Percentiles rank a stretch among this genome's conserved stretches.
These are phyloP conservation scores for Trypanosoma platydactyli DNA, from an alignment of 208 protist genomes.

Conservation along the genomic window DNA sequence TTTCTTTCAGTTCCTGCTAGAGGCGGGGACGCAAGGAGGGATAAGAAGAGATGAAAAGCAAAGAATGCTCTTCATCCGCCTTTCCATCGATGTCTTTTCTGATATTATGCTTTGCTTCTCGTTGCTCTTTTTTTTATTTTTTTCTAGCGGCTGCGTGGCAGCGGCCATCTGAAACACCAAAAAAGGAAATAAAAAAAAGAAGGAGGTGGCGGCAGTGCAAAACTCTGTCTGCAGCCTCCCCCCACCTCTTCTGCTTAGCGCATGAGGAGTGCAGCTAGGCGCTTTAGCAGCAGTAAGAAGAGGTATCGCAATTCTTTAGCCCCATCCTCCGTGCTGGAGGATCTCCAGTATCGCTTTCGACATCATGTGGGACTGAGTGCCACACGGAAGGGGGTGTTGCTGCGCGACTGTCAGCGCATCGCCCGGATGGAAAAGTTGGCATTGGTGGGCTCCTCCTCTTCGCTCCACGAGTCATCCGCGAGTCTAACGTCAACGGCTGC, in stretches of 20 bases:
- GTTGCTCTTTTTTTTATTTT: background rate
- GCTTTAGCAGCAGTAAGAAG: background rate
- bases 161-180: background rate
- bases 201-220: background rate
- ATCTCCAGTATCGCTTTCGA: slow-evolving; percentile 13
- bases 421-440: background rate
- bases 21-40: no score
- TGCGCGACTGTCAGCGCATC: slow-evolving; percentile 22
- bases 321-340: background rate
- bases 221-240: background rate
- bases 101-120: background rate
- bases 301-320: background rate
- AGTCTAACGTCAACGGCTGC: background rate
- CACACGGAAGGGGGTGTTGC: slow-evolving; percentile 18
- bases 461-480: background rate
- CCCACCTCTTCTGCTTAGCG: background rate
- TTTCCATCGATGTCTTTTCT: background rate
- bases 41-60: no score
- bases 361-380: slow-evolving; percentile 17
- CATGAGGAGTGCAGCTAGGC: slow-evolving; percentile 13
- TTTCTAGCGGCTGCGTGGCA: background rate
- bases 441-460: background rate
- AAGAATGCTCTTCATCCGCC: no score
- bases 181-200: background rate
- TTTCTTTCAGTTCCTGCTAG: background rate